Evolutionary conservation across 139 green algal species (phyloP), one percentile per base, ranked within the genome.

Genomic region (Ostreobium quekettii): DNA sequence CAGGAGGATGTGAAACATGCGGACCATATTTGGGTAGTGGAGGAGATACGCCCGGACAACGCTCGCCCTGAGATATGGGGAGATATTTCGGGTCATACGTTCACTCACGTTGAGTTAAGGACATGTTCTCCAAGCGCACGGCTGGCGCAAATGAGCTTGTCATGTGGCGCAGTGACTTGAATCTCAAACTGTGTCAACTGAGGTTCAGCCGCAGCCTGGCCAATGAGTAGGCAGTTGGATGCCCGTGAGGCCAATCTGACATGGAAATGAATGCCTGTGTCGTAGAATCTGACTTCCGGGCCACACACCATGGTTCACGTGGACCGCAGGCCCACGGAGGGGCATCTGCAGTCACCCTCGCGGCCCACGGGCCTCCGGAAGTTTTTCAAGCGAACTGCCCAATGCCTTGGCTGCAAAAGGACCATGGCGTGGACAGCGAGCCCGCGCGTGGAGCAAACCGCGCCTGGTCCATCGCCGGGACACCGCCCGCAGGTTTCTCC

Each of bases 231-330:
- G 19, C 4, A 22, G 2, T 2, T 8, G 36, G 7, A 60, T n/a
- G 11, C 4, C 7, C 30, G 15, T 36, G 4, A 28, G 5, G 8
- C 48, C 48, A 30, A 36, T 24, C 7, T 24, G 7, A n/a, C 7
- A 5, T 60, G 7, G 26, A 36, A n/a, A 5, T 60, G 8, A 15
- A 30, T 5, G 30, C 15, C 8, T 66, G 2, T 1, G 2, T 49
- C 11, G 7, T 67, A 77, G 66, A 33, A 26, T 0, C 66, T 85
- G 7, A n/a, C 75, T 22, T 60, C 35, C n/a, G 80, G 80, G 15
- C 70, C 75, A 0, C 81, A 87, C 72, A 87, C 78, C 3, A 38
- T 56, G 29, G 74, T 80, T 1, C 36, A 59, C 0, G 58, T 74
- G 26, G 78, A 83, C 32, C 35, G 62, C 33, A 11, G 28, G 24